A percentile compares a stretch with the other conserved stretches of the same genome.
Evolutionary conservation across 306 rosid genomes (phyloP).

Genomic region (Benincasa hispida): DNA sequence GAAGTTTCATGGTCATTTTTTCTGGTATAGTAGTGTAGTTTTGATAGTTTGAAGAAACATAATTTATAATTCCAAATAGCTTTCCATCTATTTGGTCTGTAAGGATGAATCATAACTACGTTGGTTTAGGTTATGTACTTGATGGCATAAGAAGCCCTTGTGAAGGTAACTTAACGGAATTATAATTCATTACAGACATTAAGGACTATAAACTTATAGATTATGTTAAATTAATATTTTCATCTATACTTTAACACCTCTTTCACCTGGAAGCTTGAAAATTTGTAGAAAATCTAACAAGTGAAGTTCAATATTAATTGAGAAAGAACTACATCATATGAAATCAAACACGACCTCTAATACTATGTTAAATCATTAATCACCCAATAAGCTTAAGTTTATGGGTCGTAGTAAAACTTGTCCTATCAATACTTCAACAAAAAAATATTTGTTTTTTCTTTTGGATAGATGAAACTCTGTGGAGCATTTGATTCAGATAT

Average conservation of each 20-base stretch:
- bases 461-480: background rate
- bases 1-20: background rate
- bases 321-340: background rate
- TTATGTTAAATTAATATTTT: too few relatives aligned
- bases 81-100: background rate
- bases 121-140: background rate
- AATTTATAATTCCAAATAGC: background rate
- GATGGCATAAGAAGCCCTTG: too few relatives aligned
- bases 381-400: background rate
- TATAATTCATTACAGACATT: background rate
- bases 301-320: background rate
- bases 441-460: background rate
- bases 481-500: background rate
- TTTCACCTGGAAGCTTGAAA: too few relatives aligned
- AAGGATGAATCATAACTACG: background rate
- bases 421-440: background rate
- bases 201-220: background rate
- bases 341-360: background rate
- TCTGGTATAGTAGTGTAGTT: background rate
- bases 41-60: background rate
- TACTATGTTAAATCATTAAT: background rate
- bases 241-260: too few relatives aligned
- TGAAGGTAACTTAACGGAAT: background rate
- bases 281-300: too few relatives aligned
- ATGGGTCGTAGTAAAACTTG: background rate